A percentile compares a stretch with the other conserved stretches of the same genome.
Evolutionary conservation across 768 basidiomycete genomes (phyloP).

Genomic region (Trametes sanguinea): DNA sequence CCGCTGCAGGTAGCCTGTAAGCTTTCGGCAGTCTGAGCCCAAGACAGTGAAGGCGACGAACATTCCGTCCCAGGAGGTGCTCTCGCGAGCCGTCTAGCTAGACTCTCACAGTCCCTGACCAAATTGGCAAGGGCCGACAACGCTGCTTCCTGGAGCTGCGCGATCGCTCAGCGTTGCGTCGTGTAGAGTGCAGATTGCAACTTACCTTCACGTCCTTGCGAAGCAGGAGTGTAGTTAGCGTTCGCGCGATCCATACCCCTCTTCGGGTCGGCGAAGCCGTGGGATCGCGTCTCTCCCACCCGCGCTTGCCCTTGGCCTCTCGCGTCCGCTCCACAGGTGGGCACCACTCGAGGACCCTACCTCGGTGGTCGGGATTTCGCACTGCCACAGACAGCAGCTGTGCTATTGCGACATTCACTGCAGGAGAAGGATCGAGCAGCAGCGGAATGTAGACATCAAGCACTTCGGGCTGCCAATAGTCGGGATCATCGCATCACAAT

Average conservation of each 20-base stretch:
- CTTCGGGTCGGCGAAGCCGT: slow-evolving; percentile 43
- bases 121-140: slow-evolving; percentile 66
- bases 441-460: slow-evolving; percentile 71
- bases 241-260: slow-evolving; percentile 62
- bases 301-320: slow-evolving; percentile 59
- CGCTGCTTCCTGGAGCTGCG: slow-evolving; percentile 65
- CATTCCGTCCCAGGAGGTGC: slow-evolving; percentile 43
- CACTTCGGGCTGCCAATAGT: slow-evolving; percentile 47
- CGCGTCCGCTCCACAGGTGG: slow-evolving; percentile 56
- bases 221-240: slow-evolving; percentile 49
- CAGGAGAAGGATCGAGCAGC: slow-evolving; percentile 45
- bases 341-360: slow-evolving; percentile 59
- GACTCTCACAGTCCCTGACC: slow-evolving; percentile 57
- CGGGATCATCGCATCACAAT: not conserved
- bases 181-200: not conserved
- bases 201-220: slow-evolving; percentile 57
- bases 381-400: slow-evolving; percentile 59
- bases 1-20: slow-evolving; percentile 29
- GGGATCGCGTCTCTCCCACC: slow-evolving; percentile 69
- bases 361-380: slow-evolving; percentile 51
- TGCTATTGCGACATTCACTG: slow-evolving; percentile 52
- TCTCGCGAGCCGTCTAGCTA: slow-evolving; percentile 54
- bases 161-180: not conserved
- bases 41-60: slow-evolving; percentile 22
- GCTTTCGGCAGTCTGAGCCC: slow-evolving; percentile 9